Evolutionary conservation across 331 rosid species (phyloP).

Genomic region (Quercus lobata): DNA sequence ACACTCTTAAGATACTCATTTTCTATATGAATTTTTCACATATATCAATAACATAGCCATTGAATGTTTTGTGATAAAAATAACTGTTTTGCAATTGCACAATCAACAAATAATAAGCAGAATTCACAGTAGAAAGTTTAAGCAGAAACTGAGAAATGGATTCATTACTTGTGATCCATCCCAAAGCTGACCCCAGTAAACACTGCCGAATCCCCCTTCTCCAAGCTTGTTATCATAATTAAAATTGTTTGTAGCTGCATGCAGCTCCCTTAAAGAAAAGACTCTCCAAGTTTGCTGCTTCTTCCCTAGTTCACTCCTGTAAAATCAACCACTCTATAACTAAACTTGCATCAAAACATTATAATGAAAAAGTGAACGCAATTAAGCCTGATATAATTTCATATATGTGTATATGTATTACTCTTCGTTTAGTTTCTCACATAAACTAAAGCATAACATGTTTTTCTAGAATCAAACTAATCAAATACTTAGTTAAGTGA

Average conservation of each 20-base stretch:
- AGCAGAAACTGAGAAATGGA: neutral
- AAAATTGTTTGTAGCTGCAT: slow-evolving; percentile 87
- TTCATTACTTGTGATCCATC: slow-evolving; percentile 82
- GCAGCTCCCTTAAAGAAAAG: slow-evolving; percentile 83
- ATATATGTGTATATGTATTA: neutral
- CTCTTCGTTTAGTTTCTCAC: neutral
- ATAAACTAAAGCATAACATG: neutral
- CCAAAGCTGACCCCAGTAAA: slow-evolving; percentile 97
- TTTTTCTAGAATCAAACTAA: neutral
- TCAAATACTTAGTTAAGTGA: neutral
- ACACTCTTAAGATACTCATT: neutral
- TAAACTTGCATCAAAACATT: neutral
- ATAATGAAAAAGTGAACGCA: neutral
- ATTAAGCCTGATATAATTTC: neutral
- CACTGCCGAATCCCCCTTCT: slow-evolving; percentile 93
- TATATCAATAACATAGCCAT: neutral
- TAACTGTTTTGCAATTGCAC: neutral
- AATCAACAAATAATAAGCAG: neutral
- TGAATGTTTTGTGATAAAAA: neutral
- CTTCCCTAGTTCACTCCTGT: slow-evolving; percentile 67
- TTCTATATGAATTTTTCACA: neutral
- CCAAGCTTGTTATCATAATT: slow-evolving; percentile 93
- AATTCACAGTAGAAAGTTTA: neutral
- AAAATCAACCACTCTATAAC: slow-evolving; percentile 16
- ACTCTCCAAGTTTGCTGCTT: slow-evolving; percentile 76